phyloP scores from a whole-genome alignment of 495 filamentous ascomycete genomes.

The Viridothelium virens region DNA sequence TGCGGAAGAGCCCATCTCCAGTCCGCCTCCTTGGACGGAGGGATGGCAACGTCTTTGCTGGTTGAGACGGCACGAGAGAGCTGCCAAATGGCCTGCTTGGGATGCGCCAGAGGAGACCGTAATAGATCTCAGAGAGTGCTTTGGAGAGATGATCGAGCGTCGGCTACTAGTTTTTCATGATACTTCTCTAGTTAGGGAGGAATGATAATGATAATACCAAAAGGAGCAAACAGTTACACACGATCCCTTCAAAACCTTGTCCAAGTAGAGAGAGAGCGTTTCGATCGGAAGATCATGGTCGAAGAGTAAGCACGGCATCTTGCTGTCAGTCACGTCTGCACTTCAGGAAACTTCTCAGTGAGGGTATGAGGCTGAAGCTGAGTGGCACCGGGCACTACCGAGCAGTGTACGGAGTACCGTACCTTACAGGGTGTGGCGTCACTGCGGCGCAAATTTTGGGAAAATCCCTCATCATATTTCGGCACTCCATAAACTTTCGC shows the following conservation, averaged over 20 bases:
- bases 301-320: too few relatives aligned
- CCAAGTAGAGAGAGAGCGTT: too few relatives aligned
- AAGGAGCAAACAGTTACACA: background rate
- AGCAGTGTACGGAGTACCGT: background rate
- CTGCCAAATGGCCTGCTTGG: conserved; percentile 30
- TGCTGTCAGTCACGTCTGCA: too few relatives aligned
- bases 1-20: conserved; percentile 13
- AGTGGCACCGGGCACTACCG: background rate
- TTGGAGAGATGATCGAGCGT: conserved; percentile 16
- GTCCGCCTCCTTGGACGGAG: conserved; percentile 29
- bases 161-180: background rate
- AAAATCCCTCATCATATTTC: conserved; percentile 1
- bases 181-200: background rate
- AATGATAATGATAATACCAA: background rate
- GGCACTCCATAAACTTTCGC: background rate
- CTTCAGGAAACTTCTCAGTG: too few relatives aligned
- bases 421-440: background rate
- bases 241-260: too few relatives aligned
- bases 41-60: conserved; percentile 28
- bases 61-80: conserved; percentile 29
- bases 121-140: conserved; percentile 33
- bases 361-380: background rate
- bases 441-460: background rate
- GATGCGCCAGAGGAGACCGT: conserved; percentile 33
- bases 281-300: too few relatives aligned